These are phyloP conservation scores for Sarocladium brachiariae DNA, from an alignment of 2,329 filamentous ascomycete species.

Conservation along the genomic window DNA sequence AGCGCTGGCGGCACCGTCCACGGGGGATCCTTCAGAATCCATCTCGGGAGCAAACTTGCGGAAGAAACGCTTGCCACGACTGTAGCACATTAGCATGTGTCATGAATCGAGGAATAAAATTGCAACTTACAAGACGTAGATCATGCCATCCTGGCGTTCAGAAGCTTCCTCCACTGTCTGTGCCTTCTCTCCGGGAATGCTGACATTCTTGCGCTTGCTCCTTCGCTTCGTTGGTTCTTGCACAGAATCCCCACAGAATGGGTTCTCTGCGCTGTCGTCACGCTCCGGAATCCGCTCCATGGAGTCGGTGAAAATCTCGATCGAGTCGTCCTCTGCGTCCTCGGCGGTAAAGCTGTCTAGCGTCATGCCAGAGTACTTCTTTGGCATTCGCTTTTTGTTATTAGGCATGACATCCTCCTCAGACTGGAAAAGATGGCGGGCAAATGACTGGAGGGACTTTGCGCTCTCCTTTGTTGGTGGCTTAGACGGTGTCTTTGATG, in stretches of 20 bases:
- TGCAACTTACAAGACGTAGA: slow-evolving; percentile 68
- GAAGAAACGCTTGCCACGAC: slow-evolving; percentile 74
- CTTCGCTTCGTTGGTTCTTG: slow-evolving; percentile 39
- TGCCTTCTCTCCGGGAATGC: slow-evolving; percentile 49
- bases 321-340: slow-evolving; percentile 45
- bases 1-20: slow-evolving; percentile 43
- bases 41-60: slow-evolving; percentile 28
- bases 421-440: slow-evolving; percentile 57
- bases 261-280: slow-evolving; percentile 62
- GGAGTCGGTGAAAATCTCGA: slow-evolving; percentile 71
- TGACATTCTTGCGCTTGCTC: slow-evolving; percentile 48
- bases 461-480: slow-evolving; percentile 43
- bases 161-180: slow-evolving; percentile 57
- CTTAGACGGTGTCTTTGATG: slow-evolving; percentile 70
- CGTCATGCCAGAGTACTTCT: slow-evolving; percentile 48
- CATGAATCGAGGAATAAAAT: slow-evolving; percentile 1
- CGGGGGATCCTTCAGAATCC: slow-evolving; percentile 27
- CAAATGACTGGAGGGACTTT: slow-evolving; percentile 45
- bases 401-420: slow-evolving; percentile 49
- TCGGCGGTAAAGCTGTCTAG: slow-evolving; percentile 53
- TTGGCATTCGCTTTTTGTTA: slow-evolving; percentile 47
- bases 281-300: slow-evolving; percentile 68
- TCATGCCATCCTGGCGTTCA: slow-evolving; percentile 61
- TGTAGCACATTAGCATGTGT: slow-evolving; percentile 29
- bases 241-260: slow-evolving; percentile 53